Evolutionary conservation across 495 filamentous ascomycete genomes (phyloP).

Genomic region (Penicillium samsonianum): DNA sequence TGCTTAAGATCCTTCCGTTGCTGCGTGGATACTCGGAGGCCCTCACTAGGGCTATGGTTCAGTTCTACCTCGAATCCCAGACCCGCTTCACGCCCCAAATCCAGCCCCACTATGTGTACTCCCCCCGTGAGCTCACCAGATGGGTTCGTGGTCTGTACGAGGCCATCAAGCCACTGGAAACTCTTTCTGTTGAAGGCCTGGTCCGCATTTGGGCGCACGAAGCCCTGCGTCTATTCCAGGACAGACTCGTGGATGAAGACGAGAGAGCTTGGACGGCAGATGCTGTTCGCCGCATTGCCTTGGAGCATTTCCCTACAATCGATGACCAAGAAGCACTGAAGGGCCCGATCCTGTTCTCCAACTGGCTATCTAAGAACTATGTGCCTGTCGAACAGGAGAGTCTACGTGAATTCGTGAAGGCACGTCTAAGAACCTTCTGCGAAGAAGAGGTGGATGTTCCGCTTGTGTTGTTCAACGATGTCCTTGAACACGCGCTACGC

Average conservation of each 20-base stretch:
- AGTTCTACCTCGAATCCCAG: slow-evolving; percentile 93
- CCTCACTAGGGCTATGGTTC: slow-evolving; percentile 96
- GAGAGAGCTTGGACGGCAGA: slow-evolving; percentile 95
- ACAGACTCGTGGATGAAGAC: slow-evolving; percentile 90
- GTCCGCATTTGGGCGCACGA: slow-evolving; percentile 99
- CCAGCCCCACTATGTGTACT: slow-evolving; percentile 98
- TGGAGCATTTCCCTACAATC: slow-evolving; percentile 91
- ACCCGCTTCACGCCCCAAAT: slow-evolving; percentile 91
- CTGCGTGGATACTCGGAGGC: slow-evolving; percentile 93
- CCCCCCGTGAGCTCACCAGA: slow-evolving; percentile 92
- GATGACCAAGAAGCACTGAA: slow-evolving; percentile 86
- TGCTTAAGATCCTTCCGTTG: slow-evolving; percentile 94
- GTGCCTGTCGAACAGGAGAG: slow-evolving; percentile 93
- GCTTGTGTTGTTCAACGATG: slow-evolving; percentile 96
- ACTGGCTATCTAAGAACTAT: slow-evolving; percentile 99
- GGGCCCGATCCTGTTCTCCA: slow-evolving; percentile 94
- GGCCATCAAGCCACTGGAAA: slow-evolving; percentile 89
- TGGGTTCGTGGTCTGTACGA: slow-evolving; percentile 98
- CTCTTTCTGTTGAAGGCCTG: slow-evolving; percentile 81
- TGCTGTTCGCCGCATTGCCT: slow-evolving; percentile 75
- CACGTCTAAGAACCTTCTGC: slow-evolving; percentile 95
- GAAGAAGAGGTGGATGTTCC: slow-evolving; percentile 99
- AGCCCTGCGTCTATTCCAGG: slow-evolving; percentile 92
- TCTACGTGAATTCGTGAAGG: slow-evolving; percentile 95
- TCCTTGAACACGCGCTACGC: slow-evolving; percentile 93